Conservation (phyloP, 2,329 filamentous ascomycete species). For the Penicillium oxalicum region DNA sequence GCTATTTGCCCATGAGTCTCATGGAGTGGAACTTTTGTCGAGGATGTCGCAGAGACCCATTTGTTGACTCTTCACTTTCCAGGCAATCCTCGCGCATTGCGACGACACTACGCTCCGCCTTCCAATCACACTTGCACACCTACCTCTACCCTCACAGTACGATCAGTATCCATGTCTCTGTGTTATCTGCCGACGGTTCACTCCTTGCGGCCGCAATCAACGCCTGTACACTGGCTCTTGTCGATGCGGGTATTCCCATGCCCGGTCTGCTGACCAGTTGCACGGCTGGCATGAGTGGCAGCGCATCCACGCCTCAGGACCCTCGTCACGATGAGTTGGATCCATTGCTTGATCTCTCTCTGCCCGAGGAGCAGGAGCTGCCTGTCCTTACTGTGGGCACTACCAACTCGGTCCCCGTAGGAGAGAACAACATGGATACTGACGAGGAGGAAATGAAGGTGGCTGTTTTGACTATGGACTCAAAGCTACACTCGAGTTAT, state of each 20-base stretch:
- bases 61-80: conserved; percentile 4
- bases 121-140: conserved; percentile 71
- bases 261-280: conserved; percentile 82
- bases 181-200: conserved; percentile 84
- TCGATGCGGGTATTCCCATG: conserved; percentile 96
- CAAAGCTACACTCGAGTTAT: conserved; percentile 69
- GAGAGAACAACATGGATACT: conserved; percentile 53
- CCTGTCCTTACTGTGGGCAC: conserved; percentile 84
- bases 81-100: conserved; percentile 61
- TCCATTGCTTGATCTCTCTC: conserved; percentile 40
- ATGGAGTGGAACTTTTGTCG: neutral
- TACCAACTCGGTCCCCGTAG: conserved; percentile 33
- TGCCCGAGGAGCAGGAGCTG: conserved; percentile 61
- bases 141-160: conserved; percentile 84
- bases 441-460: conserved; percentile 52
- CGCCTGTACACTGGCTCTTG: conserved; percentile 80
- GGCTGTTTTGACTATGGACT: conserved; percentile 77
- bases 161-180: conserved; percentile 76
- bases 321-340: conserved; percentile 39
- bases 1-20: neutral
- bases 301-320: conserved; percentile 37
- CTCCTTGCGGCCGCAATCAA: conserved; percentile 87
- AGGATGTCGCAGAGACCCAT: neutral
- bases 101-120: conserved; percentile 69
- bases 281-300: conserved; percentile 65